Conservation (phyloP, 108 stramenopile species). For the Cyclotella atomus region DNA sequence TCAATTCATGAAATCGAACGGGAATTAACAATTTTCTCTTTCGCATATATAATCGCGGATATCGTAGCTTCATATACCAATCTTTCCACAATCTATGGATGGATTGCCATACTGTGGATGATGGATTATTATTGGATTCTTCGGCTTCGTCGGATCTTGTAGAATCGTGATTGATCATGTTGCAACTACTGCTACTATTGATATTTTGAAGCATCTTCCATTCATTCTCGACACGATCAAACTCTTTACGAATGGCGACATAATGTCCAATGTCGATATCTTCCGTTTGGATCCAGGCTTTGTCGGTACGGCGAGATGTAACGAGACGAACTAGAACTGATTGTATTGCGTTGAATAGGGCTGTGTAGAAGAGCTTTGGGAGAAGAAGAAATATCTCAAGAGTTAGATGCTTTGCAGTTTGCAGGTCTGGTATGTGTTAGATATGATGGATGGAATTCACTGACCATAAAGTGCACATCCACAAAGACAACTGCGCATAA, state of each 20-base stretch:
- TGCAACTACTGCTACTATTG: not conserved
- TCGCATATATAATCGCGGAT: slow-evolving; percentile 31
- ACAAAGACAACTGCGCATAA: slow-evolving; percentile 59
- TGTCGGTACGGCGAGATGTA: slow-evolving; percentile 55
- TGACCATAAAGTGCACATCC: slow-evolving; percentile 84
- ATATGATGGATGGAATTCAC: not conserved
- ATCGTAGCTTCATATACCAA: slow-evolving; percentile 28
- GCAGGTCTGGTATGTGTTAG: too few relatives aligned
- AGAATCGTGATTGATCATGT: too few relatives aligned
- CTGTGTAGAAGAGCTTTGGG: slow-evolving; percentile 74
- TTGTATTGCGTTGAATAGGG: slow-evolving; percentile 87
- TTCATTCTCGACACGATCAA: slow-evolving; percentile 62
- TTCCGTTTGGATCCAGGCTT: slow-evolving; percentile 82
- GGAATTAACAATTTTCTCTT: slow-evolving; percentile 70
- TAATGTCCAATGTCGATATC: slow-evolving; percentile 87
- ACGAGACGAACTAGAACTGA: slow-evolving; percentile 59
- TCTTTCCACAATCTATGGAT: slow-evolving; percentile 1
- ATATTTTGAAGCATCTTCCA: not conserved
- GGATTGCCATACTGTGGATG: not conserved
- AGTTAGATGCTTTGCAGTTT: too few relatives aligned
- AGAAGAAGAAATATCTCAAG: not conserved
- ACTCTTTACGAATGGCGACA: slow-evolving; percentile 88
- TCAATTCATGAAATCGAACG: slow-evolving; percentile 85
- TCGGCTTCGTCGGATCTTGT: too few relatives aligned
- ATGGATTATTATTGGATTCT: too few relatives aligned